A percentile compares a stretch with the other conserved stretches of the same genome.
These are phyloP conservation scores for Eimeria acervulina DNA, from an alignment of 169 alveolate genomes.

Conservation along the genomic window DNA sequence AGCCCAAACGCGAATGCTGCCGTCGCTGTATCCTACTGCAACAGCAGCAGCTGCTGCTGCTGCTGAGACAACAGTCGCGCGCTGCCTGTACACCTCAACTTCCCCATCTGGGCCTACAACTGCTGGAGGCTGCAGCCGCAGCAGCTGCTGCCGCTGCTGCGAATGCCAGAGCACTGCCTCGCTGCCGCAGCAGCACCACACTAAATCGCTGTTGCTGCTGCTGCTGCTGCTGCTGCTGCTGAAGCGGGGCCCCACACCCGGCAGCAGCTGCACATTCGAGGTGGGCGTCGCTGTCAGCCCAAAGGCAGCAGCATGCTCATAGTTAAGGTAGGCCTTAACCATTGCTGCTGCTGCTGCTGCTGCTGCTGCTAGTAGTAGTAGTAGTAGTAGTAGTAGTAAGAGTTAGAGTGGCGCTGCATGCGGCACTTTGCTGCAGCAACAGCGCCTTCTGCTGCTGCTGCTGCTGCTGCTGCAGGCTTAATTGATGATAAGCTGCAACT, in stretches of 20 bases:
- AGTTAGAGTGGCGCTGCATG: neutral
- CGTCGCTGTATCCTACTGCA: no score
- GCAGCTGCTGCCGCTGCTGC: constrained; percentile 14
- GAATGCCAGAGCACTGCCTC: constrained; percentile 54
- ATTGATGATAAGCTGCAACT: no score
- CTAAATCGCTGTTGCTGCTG: constrained; percentile 32
- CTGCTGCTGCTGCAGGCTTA: neutral
- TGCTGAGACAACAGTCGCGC: neutral
- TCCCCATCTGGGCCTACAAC: constrained; percentile 20
- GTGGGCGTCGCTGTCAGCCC: constrained; percentile 90
- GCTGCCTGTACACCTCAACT: constrained; percentile 38
- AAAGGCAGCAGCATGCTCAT: constrained; percentile 90
- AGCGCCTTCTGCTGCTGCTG: neutral
- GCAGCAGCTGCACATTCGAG: constrained; percentile 85
- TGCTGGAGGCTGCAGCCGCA: no score
- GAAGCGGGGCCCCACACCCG: neutral
- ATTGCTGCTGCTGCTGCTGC: constrained; percentile 76
- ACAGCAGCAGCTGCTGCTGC: constrained; percentile 49
- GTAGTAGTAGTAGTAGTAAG: neutral
- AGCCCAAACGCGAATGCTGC: no score
- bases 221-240: no score
- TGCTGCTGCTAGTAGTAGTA: neutral
- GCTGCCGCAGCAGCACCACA: constrained; percentile 72
- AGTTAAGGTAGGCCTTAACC: constrained; percentile 95
- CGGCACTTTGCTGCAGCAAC: no score